Conservation (phyloP, 108 stramenopile genomes). For the Seminavis robusta region DNA sequence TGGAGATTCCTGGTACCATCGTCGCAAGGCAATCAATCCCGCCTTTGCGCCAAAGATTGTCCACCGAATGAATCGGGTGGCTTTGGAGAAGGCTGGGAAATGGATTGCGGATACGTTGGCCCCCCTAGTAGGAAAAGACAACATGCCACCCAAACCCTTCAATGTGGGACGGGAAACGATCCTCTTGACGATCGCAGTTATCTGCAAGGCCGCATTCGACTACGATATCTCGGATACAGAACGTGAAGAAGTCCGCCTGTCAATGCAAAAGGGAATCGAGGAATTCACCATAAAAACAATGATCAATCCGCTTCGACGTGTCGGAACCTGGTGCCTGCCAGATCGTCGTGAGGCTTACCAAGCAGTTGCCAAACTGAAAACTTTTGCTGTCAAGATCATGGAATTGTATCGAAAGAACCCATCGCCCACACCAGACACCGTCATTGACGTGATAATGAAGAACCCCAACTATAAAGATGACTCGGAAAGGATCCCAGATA, state of each 20-base stretch:
- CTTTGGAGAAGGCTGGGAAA: background rate
- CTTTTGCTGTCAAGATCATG: background rate
- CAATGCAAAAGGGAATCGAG: conserved; percentile 6
- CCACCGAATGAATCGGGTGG: conserved; percentile 10
- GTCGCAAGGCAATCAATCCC: conserved; percentile 6
- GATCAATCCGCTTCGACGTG: conserved; percentile 18
- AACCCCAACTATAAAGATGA: conserved; percentile 36
- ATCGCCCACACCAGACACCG: conserved; percentile 8
- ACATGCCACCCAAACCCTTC: too few species aligned
- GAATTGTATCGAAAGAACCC: background rate
- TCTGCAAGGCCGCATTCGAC: conserved; percentile 21
- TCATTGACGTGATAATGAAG: conserved; percentile 31
- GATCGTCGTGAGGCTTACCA: background rate
- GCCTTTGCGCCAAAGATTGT: conserved; percentile 15
- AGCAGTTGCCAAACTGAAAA: background rate
- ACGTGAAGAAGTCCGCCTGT: conserved; percentile 3
- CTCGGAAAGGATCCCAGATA: conserved; percentile 30
- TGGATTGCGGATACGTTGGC: conserved; percentile 10
- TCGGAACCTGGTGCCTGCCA: background rate
- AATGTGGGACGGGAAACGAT: conserved; percentile 18
- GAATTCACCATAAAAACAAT: conserved; percentile 18
- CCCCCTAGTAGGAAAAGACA: background rate
- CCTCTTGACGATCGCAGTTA: conserved; percentile 6
- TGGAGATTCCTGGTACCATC: conserved; percentile 19
- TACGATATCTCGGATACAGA: conserved; percentile 11